Percentiles rank a stretch among this genome's conserved stretches.
Evolutionary conservation across 768 basidiomycete genomes (phyloP).

Genomic region (Tulasnella sp.): DNA sequence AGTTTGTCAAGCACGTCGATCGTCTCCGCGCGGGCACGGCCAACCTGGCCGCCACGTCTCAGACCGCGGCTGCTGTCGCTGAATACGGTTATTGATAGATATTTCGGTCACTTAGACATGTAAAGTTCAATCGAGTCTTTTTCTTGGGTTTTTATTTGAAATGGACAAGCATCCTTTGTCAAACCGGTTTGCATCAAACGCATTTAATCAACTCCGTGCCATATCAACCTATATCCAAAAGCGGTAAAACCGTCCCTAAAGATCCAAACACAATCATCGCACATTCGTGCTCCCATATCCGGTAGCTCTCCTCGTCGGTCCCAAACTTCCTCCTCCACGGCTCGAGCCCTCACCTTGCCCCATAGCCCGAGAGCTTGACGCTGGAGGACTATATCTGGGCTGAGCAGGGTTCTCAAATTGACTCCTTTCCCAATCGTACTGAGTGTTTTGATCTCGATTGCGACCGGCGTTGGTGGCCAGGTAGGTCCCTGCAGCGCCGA

Average conservation of each 20-base stretch:
- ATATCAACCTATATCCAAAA: not conserved
- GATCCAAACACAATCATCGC: slow-evolving; percentile 6
- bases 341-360: slow-evolving; percentile 2
- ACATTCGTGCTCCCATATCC: slow-evolving; percentile 11
- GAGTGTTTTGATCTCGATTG: not conserved
- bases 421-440: slow-evolving; percentile 3
- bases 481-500: slow-evolving; percentile 55
- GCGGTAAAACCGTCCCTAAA: not conserved
- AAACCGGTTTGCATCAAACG: no score
- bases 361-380: not conserved
- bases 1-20: no score
- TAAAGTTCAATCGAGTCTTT: no score
- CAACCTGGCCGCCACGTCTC: no score
- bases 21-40: no score
- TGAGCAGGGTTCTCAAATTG: not conserved
- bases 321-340: not conserved
- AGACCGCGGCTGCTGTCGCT: no score
- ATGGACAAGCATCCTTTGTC: no score
- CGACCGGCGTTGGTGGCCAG: slow-evolving; percentile 15
- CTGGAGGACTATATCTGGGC: not conserved
- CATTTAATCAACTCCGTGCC: no score
- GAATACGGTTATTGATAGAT: no score
- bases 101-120: no score
- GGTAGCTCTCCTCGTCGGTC: slow-evolving; percentile 2
- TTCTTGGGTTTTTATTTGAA: no score